Conservation (phyloP, 371 early-diverging fungal genomes). For the Fennellomyces sp. region DNA sequence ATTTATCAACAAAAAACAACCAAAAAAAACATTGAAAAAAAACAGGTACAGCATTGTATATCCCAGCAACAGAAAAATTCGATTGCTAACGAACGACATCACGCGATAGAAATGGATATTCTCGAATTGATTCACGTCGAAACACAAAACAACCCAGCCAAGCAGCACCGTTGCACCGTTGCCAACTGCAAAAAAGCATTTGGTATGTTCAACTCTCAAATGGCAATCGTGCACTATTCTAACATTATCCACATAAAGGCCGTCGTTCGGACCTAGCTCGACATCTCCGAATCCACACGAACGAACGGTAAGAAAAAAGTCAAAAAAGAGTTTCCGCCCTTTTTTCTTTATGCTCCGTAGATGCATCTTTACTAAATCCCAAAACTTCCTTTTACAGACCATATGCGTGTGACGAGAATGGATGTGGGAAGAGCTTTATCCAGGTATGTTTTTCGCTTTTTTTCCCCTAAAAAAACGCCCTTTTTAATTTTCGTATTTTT, state of each 20-base stretch:
- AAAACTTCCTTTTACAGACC: slow-evolving; percentile 36
- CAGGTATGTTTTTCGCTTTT: slow-evolving; percentile 11
- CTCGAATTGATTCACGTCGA: slow-evolving; percentile 69
- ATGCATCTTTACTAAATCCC: background rate
- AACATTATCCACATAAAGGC: too few relatives aligned
- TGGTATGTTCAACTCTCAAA: slow-evolving; percentile 34
- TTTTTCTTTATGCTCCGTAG: background rate
- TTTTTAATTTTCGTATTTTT: slow-evolving; percentile 2
- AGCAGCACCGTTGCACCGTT: slow-evolving; percentile 68
- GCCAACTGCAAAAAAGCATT: slow-evolving; percentile 72
- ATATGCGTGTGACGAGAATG: slow-evolving; percentile 63
- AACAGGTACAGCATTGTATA: background rate
- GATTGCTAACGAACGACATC: background rate
- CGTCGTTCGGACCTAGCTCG: slow-evolving; percentile 74
- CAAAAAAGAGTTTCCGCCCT: background rate
- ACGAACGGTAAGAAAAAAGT: slow-evolving; percentile 45
- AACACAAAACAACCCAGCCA: slow-evolving; percentile 36
- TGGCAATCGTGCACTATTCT: too few relatives aligned
- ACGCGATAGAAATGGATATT: slow-evolving; percentile 55
- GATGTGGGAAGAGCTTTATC: slow-evolving; percentile 80
- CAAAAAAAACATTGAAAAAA: slow-evolving; percentile 10
- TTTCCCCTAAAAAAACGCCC: background rate
- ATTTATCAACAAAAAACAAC: background rate
- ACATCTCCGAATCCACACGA: slow-evolving; percentile 81
- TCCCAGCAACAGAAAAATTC: background rate